Evolutionary conservation across 140 eudicot genomes (phyloP), one percentile per base, ranked within the genome.

Genomic region (Ambrosia hybrid): DNA sequence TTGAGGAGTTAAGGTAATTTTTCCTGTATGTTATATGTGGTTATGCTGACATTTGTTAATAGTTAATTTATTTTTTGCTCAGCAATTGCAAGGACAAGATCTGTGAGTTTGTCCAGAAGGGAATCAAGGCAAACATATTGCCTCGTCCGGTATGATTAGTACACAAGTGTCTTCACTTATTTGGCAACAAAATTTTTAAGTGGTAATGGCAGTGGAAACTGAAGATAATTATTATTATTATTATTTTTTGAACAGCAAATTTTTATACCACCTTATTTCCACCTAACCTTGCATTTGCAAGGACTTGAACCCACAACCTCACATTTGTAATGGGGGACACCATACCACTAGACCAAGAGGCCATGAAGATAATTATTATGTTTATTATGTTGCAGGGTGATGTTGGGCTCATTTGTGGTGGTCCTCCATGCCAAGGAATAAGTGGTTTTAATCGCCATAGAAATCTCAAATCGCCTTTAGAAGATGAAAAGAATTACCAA

Each of bases 351-450:
- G 26, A 21, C 26, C 26, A 21, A 21, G 26, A 21, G 26, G 26
- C 1, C 26, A 21, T 21, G 26, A 21, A 21, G 26, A 21, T 21
- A 21, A 21, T 64, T 63, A 64, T 71, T 30, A 13, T 73, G 41
- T 57, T 46, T n/a, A 68, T 46, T n/a, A 68, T 81, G 57, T 62
- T 72, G 60, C 79, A 83, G 87, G 87, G 87, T 51, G 81, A 83
- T 51, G 87, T 71, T 66, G 84, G 79, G 71, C 75, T 83, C 57
- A 66, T 83, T 9, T 83, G 83, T 45, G 87, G 83, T 51, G 87
- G 86, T 51, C 86, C 83, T 13, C 86, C 86, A 13, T 82, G 86
- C 68, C 86, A 82, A 73, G 86, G 86, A 70, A 78, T 83, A 49
- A 83, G 87, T 39, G 87, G 87, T 51, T 67, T 38, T 51, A 83